A percentile compares a stretch with the other conserved stretches of the same genome.
These are phyloP conservation scores for Aspergillus sergii DNA, from an alignment of 2,329 filamentous ascomycete genomes.

Conservation along the genomic window DNA sequence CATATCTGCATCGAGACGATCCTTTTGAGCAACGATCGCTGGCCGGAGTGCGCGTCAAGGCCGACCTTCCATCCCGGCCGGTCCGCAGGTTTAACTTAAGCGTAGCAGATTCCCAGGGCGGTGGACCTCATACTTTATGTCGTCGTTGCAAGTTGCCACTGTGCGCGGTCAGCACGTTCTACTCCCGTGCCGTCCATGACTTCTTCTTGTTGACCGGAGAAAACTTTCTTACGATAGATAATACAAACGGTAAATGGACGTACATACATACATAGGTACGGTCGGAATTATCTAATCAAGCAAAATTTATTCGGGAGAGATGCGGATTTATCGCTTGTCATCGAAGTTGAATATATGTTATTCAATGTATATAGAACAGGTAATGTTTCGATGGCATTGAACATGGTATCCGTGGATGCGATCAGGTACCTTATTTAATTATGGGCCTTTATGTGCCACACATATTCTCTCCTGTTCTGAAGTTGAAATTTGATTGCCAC, in stretches of 20 bases:
- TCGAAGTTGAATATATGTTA: too few relatives aligned
- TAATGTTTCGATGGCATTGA: neutral
- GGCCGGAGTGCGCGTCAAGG: constrained; percentile 19
- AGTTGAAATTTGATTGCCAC: neutral
- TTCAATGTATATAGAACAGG: too few relatives aligned
- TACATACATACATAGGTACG: too few relatives aligned
- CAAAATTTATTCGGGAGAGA: too few relatives aligned
- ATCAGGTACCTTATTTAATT: neutral
- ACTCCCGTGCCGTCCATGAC: neutral
- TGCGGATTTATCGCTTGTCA: too few relatives aligned
- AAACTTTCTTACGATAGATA: neutral
- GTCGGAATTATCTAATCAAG: too few relatives aligned
- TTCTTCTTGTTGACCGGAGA: neutral
- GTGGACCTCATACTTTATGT: constrained; percentile 2
- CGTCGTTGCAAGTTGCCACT: constrained; percentile 2
- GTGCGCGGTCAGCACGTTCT: neutral
- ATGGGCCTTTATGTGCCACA: neutral
- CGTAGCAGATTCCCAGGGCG: neutral
- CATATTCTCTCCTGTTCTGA: neutral
- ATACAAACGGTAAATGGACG: neutral
- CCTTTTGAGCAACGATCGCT: constrained; percentile 20
- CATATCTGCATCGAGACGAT: constrained; percentile 11
- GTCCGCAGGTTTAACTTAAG: constrained; percentile 11
- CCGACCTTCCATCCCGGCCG: constrained; percentile 1
- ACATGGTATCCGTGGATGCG: neutral